phyloP scores from a whole-genome alignment of 768 basidiomycete species.

The Hortiboletus flavorubellus region DNA sequence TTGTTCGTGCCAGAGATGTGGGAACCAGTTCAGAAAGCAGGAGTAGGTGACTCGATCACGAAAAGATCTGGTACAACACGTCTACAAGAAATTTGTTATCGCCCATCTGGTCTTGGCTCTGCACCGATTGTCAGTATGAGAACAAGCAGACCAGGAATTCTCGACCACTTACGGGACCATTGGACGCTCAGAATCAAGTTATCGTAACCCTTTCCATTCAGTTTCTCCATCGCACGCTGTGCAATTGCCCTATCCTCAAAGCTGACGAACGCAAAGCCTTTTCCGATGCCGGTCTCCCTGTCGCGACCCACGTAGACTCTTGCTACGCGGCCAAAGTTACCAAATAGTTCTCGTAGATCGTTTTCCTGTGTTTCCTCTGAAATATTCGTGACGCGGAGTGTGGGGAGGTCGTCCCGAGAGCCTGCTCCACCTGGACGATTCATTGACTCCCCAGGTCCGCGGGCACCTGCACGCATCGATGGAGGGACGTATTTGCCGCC shows the following conservation, averaged over 20 bases:
- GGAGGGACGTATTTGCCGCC: constrained; percentile 92
- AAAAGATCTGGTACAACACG: neutral
- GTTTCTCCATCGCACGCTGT: constrained; percentile 87
- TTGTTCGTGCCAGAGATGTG: too few species aligned
- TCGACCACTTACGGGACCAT: constrained; percentile 55
- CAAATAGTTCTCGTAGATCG: constrained; percentile 91
- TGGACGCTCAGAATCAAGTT: constrained; percentile 76
- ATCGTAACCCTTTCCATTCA: constrained; percentile 90
- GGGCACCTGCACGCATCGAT: constrained; percentile 75
- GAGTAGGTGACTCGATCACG: neutral
- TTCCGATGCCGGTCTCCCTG: constrained; percentile 90
- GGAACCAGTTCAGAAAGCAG: too few species aligned
- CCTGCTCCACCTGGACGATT: constrained; percentile 39
- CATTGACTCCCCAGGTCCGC: constrained; percentile 78
- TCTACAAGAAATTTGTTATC: constrained; percentile 15
- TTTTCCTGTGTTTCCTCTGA: constrained; percentile 93
- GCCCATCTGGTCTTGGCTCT: constrained; percentile 46
- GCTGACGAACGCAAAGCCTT: constrained; percentile 96
- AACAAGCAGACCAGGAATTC: neutral
- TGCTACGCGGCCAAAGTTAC: constrained; percentile 77
- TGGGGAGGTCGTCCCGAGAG: constrained; percentile 88
- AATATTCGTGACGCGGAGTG: constrained; percentile 95
- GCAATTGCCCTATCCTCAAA: constrained; percentile 82
- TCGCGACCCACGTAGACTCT: constrained; percentile 95
- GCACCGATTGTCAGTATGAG: constrained; percentile 1